A percentile compares a stretch with the other conserved stretches of the same genome.
These are phyloP conservation scores for Leptoxyphium fumago DNA, from an alignment of 2,329 filamentous ascomycete genomes.

Conservation along the genomic window DNA sequence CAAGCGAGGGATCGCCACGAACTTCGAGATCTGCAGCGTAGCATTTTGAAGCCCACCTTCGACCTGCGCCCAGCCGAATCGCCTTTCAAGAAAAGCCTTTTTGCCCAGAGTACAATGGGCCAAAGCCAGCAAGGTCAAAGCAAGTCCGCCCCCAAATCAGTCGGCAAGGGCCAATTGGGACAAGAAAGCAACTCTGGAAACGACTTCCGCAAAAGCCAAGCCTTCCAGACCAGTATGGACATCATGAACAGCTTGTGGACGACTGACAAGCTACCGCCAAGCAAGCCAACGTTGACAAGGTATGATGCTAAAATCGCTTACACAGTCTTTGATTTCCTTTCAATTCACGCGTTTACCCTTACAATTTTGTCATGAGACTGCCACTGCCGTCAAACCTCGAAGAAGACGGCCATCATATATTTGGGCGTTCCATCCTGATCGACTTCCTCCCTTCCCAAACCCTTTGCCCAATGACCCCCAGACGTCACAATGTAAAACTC, in stretches of 20 bases:
- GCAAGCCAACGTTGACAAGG: conserved; percentile 51
- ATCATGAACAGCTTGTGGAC: conserved; percentile 91
- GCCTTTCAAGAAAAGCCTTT: conserved; percentile 73
- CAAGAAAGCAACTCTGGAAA: conserved; percentile 4
- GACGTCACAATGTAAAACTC: conserved; percentile 6
- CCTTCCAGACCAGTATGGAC: conserved; percentile 81
- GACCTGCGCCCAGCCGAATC: conserved; percentile 14
- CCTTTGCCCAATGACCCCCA: too few relatives aligned
- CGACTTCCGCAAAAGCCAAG: conserved; percentile 28
- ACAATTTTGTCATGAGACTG: too few relatives aligned
- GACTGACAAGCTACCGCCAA: conserved; percentile 42
- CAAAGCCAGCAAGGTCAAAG: conserved; percentile 21
- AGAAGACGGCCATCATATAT: too few relatives aligned
- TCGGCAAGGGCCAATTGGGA: conserved; percentile 14
- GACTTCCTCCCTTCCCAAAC: background rate
- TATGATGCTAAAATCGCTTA: conserved; percentile 43
- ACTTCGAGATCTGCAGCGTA: conserved; percentile 49
- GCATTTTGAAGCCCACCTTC: conserved; percentile 38
- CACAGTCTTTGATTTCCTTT: background rate
- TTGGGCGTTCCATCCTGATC: background rate
- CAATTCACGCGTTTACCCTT: too few relatives aligned
- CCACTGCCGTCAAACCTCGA: too few relatives aligned
- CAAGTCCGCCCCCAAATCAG: conserved; percentile 19
- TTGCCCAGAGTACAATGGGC: conserved; percentile 50
- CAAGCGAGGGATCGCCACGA: conserved; percentile 55